Evolutionary conservation across 768 basidiomycete genomes (phyloP), one percentile per base, ranked within the genome.

Genomic region (Lentinula edodes): DNA sequence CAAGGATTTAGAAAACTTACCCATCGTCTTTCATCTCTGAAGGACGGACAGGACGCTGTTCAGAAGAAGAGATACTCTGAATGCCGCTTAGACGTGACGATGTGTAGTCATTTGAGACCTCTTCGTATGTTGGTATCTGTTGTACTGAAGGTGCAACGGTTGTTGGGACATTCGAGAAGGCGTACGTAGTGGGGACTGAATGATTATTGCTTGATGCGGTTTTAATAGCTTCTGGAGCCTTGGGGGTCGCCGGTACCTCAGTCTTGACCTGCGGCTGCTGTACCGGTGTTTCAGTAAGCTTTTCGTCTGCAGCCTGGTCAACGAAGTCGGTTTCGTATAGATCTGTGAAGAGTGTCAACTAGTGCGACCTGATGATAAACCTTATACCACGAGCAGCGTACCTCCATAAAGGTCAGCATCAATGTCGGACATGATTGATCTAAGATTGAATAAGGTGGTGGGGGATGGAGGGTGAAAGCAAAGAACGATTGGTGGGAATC

Each of bases 11-110:
- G 4, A 13, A 51, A 51, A 59, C 48, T 59, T 84, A 98, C 95
- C 95, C 95, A 91, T 96, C 95, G 68, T 97, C 95, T 74, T 94
- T 93, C 92, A 93, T 94, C 74, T 97, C 94, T 15, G 89, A 89
- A 16, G 91, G 91, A 42, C 91, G 82, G 16, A 94, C 77, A 36
- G 83, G 86, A 52, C 91, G 83, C 71, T 89, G 86, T 23, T 79
- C 78, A 56, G 51, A 52, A 9, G 75, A 73, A 32, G 77, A 73
- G 35, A 75, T 73, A 70, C 66, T 81, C 67, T 78, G 78, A 62
- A 78, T 83, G 10, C 58, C 42, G 32, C 43, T 32, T 5, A 13
- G 9, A 36, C 52, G 52, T 32, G 36, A 6, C 45, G 16, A 9
- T 16, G 58, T 9, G 32, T 36, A 32, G 15, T 45, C 38, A 50